Conservation (phyloP, 768 basidiomycete species). For the Zangia roseola region DNA sequence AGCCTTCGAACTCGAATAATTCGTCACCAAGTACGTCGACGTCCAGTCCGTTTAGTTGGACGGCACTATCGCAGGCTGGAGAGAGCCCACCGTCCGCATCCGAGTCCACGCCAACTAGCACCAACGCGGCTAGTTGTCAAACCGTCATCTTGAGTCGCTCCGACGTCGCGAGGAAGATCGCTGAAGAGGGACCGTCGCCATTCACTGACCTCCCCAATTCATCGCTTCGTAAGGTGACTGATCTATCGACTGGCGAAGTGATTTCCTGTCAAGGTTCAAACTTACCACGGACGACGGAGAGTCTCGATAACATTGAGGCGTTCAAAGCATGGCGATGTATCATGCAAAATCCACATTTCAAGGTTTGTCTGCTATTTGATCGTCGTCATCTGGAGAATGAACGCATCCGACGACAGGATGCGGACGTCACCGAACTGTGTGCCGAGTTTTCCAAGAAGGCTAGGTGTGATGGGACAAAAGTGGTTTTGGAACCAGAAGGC, state of each 20-base stretch:
- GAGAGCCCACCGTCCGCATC: conserved; percentile 41
- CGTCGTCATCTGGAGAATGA: neutral
- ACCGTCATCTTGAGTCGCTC: conserved; percentile 38
- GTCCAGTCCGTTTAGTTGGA: conserved; percentile 29
- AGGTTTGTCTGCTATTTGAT: conserved; percentile 44
- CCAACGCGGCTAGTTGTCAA: conserved; percentile 28
- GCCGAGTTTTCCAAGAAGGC: conserved; percentile 80
- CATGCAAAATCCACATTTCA: conserved; percentile 71
- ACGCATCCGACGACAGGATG: conserved; percentile 44
- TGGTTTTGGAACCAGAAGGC: conserved; percentile 61
- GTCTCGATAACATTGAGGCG: conserved; percentile 73
- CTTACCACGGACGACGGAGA: conserved; percentile 67
- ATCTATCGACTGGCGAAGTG: conserved; percentile 46
- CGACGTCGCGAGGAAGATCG: conserved; percentile 52
- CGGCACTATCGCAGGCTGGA: conserved; percentile 22
- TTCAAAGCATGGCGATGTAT: conserved; percentile 78
- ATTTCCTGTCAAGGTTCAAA: conserved; percentile 66
- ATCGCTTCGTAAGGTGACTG: conserved; percentile 41
- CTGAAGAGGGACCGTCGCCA: conserved; percentile 54
- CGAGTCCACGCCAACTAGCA: conserved; percentile 17
- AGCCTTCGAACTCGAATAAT: conserved; percentile 16
- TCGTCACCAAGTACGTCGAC: conserved; percentile 29
- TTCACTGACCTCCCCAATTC: conserved; percentile 39
- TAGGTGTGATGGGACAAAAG: conserved; percentile 79
- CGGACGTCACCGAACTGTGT: conserved; percentile 78